Conservation (phyloP, 2,329 filamentous ascomycete genomes). For the Penicillium concentricum region DNA sequence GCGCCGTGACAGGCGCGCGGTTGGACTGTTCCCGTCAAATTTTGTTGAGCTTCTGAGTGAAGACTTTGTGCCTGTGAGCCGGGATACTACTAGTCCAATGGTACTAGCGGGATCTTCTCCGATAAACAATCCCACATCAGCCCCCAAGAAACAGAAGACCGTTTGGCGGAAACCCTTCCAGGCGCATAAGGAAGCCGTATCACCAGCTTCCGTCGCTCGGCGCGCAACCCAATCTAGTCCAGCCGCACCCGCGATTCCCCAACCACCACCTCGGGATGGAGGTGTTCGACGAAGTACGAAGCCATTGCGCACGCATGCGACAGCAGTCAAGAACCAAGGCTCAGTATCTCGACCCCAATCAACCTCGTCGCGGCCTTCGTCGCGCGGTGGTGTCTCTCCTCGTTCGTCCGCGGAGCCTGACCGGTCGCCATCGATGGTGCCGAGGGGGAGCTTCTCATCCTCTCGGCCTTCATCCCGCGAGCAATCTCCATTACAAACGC, state of each 20-base stretch:
- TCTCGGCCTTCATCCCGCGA: slow-evolving; percentile 29
- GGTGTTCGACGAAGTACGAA: slow-evolving; percentile 33
- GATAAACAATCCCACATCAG: slow-evolving; percentile 45
- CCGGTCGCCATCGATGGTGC: slow-evolving; percentile 18
- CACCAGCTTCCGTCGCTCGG: slow-evolving; percentile 38
- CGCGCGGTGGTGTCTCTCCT: slow-evolving; percentile 29
- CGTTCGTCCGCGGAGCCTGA: slow-evolving; percentile 24
- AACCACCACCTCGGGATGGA: slow-evolving; percentile 37
- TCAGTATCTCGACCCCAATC: slow-evolving; percentile 36
- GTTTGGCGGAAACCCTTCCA: slow-evolving; percentile 64
- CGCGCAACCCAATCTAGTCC: slow-evolving; percentile 35
- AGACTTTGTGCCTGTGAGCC: slow-evolving; percentile 69
- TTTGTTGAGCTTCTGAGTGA: slow-evolving; percentile 90
- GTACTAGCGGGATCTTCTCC: slow-evolving; percentile 51
- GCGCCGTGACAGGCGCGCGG: slow-evolving; percentile 82
- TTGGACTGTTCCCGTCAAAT: slow-evolving; percentile 94
- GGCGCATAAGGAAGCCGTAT: slow-evolving; percentile 55
- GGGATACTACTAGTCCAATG: slow-evolving; percentile 53
- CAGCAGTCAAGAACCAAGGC: slow-evolving; percentile 39
- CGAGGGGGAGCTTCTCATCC: slow-evolving; percentile 15
- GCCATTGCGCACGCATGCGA: slow-evolving; percentile 39
- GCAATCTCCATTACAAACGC: slow-evolving; percentile 19
- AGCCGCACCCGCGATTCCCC: slow-evolving; percentile 37
- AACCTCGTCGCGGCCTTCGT: slow-evolving; percentile 30
- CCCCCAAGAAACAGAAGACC: slow-evolving; percentile 59